Evolutionary conservation across 2,329 filamentous ascomycete species (phyloP).

Genomic region (Penicillium sp.): DNA sequence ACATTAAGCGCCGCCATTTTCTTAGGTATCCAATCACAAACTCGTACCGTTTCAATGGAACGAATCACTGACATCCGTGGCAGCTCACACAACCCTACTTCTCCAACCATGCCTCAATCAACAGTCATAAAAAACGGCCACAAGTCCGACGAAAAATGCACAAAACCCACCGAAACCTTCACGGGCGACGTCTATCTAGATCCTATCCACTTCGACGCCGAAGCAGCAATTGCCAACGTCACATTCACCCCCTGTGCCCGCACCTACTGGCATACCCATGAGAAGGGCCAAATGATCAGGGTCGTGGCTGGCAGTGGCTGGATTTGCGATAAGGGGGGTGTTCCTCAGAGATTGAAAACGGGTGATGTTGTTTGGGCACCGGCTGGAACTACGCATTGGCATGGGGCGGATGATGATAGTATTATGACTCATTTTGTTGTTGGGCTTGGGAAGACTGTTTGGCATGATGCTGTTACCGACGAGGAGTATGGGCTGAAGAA

Average conservation of each 20-base stretch:
- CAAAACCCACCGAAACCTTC: conserved; percentile 31
- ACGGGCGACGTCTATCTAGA: conserved; percentile 44
- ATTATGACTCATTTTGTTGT: conserved; percentile 47
- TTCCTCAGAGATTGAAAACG: conserved; percentile 43
- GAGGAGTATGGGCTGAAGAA: conserved; percentile 14
- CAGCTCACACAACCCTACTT: not conserved
- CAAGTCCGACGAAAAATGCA: conserved; percentile 8
- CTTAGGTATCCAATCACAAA: not conserved
- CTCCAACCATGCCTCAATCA: conserved; percentile 12
- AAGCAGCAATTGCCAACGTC: conserved; percentile 46
- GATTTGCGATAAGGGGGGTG: conserved; percentile 51
- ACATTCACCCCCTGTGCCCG: conserved; percentile 53
- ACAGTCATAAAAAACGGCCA: conserved; percentile 14
- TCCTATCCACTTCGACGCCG: conserved; percentile 30
- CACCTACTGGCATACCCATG: conserved; percentile 55
- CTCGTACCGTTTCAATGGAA: not conserved
- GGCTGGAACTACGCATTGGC: conserved; percentile 54
- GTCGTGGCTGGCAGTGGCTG: conserved; percentile 51
- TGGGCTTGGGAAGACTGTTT: conserved; percentile 11
- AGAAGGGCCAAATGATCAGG: conserved; percentile 52
- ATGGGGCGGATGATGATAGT: conserved; percentile 50
- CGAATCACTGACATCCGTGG: not conserved
- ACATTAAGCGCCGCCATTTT: not conserved
- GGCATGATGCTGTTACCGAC: conserved; percentile 16
- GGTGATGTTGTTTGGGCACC: conserved; percentile 52